A percentile compares a stretch with the other conserved stretches of the same genome.
Conservation (phyloP, 768 basidiomycete species). For the Russula virescens region DNA sequence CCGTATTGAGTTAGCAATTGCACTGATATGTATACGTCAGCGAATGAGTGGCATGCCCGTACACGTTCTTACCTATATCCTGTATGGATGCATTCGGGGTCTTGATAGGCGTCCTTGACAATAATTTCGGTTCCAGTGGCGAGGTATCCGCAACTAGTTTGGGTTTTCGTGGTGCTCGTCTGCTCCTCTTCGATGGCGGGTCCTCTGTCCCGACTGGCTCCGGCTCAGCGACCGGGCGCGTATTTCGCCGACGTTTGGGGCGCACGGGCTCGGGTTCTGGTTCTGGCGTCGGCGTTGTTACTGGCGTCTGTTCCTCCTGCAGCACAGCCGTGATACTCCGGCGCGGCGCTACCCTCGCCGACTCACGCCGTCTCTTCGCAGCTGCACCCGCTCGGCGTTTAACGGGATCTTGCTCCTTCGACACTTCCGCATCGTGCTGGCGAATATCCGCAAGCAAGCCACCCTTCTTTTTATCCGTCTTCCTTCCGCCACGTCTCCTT, state of each 20-base stretch:
- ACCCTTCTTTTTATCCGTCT: slow-evolving; percentile 70
- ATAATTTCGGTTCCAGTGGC: background rate
- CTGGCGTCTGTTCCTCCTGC: slow-evolving; percentile 45
- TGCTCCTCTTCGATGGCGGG: slow-evolving; percentile 11
- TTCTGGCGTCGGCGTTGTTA: slow-evolving; percentile 64
- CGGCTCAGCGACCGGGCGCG: slow-evolving; percentile 28
- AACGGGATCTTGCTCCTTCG: slow-evolving; percentile 24
- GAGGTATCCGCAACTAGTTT: background rate
- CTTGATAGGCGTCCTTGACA: slow-evolving; percentile 2
- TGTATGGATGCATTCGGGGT: slow-evolving; percentile 42
- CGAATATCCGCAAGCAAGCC: slow-evolving; percentile 77
- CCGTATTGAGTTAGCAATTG: slow-evolving; percentile 56
- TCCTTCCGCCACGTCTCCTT: slow-evolving; percentile 48
- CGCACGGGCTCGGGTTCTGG: slow-evolving; percentile 41
- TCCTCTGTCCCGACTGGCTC: slow-evolving; percentile 13
- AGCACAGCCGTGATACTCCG: slow-evolving; percentile 28
- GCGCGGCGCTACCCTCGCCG: slow-evolving; percentile 12
- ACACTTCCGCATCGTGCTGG: slow-evolving; percentile 55
- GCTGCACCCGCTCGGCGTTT: slow-evolving; percentile 16
- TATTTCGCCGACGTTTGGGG: slow-evolving; percentile 30
- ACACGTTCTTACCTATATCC: slow-evolving; percentile 49
- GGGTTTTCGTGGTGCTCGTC: background rate
- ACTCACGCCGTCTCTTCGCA: slow-evolving; percentile 13
- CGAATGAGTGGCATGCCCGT: slow-evolving; percentile 17
- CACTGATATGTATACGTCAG: slow-evolving; percentile 32